Conservation (phyloP, 495 filamentous ascomycete species). For the Tuber umbilicatum region DNA sequence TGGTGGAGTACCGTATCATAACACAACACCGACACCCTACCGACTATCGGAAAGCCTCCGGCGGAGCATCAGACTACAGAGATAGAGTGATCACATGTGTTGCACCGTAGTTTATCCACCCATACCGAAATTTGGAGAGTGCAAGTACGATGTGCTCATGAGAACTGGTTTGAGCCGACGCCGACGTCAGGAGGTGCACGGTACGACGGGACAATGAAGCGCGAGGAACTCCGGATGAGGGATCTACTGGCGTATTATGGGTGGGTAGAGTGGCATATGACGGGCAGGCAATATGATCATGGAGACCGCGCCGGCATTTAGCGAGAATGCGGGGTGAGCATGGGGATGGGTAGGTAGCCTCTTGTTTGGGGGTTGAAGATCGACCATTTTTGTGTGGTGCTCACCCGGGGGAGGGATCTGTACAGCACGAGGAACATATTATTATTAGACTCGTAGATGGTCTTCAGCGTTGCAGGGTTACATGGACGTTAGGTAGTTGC, state of each 20-base stretch:
- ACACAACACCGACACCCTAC: too few relatives aligned
- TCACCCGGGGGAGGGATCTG: slow-evolving; percentile 2
- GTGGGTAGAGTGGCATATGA: not conserved
- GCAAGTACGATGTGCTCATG: not conserved
- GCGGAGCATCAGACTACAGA: too few relatives aligned
- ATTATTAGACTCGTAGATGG: too few relatives aligned
- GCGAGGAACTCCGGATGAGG: not conserved
- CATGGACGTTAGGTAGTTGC: too few relatives aligned
- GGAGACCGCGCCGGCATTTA: slow-evolving; percentile 2
- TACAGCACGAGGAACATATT: not conserved
- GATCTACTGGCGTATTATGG: not conserved
- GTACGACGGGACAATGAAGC: not conserved
- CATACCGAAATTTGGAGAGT: not conserved
- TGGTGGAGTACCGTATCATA: too few relatives aligned
- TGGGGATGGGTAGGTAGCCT: slow-evolving; percentile 1
- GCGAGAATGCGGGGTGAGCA: slow-evolving; percentile 21
- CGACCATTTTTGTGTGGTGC: not conserved
- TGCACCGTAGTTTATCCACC: not conserved
- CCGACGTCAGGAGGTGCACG: not conserved
- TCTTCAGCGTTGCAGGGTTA: not conserved
- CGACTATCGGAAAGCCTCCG: too few relatives aligned
- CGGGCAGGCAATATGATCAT: not conserved
- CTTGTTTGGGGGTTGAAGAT: slow-evolving; percentile 15
- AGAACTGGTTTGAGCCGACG: not conserved
- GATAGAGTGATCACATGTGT: too few relatives aligned